phyloP scores from a whole-genome alignment of 2,329 filamentous ascomycete genomes.

The Aspergillus quadricinctus region DNA sequence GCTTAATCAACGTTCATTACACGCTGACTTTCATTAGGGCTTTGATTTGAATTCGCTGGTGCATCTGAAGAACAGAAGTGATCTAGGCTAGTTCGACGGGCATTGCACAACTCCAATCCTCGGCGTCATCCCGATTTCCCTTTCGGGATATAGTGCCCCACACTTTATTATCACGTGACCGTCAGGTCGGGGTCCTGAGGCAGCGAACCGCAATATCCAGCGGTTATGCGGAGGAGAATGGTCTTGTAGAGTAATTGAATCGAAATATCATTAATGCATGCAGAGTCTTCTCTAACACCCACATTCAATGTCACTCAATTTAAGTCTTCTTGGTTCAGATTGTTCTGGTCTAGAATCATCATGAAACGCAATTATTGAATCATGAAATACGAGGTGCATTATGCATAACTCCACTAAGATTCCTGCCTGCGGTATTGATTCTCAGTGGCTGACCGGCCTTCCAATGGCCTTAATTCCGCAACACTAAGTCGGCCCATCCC shows the following conservation, averaged over 20 bases:
- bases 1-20: conserved; percentile 7
- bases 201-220: conserved; percentile 1
- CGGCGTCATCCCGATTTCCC: conserved; percentile 19
- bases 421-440: not conserved
- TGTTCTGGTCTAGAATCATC: not conserved
- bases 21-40: conserved; percentile 4
- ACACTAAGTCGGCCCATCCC: not conserved
- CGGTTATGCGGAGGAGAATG: not conserved
- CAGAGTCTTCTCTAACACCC: not conserved
- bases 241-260: not conserved
- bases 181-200: conserved; percentile 2
- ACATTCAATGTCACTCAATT: not conserved
- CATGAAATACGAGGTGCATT: not conserved
- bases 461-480: not conserved
- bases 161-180: conserved; percentile 12
- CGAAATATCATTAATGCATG: not conserved
- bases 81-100: conserved; percentile 4
- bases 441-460: not conserved
- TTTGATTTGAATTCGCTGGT: conserved; percentile 1
- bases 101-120: conserved; percentile 17
- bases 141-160: conserved; percentile 11
- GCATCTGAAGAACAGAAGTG: conserved; percentile 2
- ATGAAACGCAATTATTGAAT: not conserved
- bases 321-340: not conserved
- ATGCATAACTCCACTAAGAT: not conserved